Evolutionary conservation across 345 rosid genomes (phyloP), one percentile per base, ranked within the genome.

Genomic region (Camelina neglecta): DNA sequence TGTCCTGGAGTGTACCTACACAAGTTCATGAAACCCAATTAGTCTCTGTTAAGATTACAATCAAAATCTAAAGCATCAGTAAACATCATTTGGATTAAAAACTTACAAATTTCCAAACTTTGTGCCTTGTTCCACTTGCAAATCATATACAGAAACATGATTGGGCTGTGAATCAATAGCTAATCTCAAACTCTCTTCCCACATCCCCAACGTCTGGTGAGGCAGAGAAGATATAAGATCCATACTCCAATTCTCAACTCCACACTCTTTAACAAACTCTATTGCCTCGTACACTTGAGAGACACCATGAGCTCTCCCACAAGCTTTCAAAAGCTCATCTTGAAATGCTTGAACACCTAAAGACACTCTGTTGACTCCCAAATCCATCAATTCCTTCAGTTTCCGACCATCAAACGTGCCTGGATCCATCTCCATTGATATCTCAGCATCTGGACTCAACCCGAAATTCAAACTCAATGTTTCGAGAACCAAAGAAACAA

Each of bases 361-460:
- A 5, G 99, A 95, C 69, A 92, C 97, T 80, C 99, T 89, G 51
- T 95, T 95, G 79, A 95, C 91, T n/a, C 97, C 96, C 83, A 88
- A 57, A n/a, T 60, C 84, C 81, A 86, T 75, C 65, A 95, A 67
- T 39, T 81, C 88, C 63, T 80, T 72, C 66, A 92, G 67, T 61
- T 88, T 89, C 81, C 47, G 68, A 71, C 68, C 88, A 78, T 82
- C 85, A 54, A 95, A 95, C 21, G 97, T 95, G 3, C 97, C 97
- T 2, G 99, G 97, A 77, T 90, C 97, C 99, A 95, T 89, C 84
- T 95, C 97, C 93, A 90, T 90, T 0, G 99, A 89, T 82, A 95
- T 81, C 83, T 95, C 99, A 20, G 83, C 94, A 72, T 77, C 84
- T 7, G 71, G 65, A 69, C 75, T 78, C 80, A 90, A 60, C 74